These are phyloP conservation scores for Paracoccidioides lutzii DNA, from an alignment of 2,329 filamentous ascomycete genomes.

Conservation along the genomic window DNA sequence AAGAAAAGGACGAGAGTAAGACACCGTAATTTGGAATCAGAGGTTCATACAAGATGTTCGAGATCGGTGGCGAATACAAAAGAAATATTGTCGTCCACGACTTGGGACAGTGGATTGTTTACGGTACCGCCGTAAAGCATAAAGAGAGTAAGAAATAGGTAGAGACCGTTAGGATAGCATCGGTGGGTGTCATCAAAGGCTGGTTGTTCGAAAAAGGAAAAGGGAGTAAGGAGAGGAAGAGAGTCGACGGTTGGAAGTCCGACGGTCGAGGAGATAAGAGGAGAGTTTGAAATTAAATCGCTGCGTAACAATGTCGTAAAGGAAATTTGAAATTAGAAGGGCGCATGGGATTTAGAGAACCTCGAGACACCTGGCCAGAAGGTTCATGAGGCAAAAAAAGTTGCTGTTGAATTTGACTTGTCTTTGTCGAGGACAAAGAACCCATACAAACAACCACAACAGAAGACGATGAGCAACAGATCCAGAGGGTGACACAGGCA, in stretches of 20 bases:
- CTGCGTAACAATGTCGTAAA: slow-evolving; percentile 13
- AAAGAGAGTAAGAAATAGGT: slow-evolving; percentile 5
- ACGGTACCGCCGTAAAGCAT: slow-evolving; percentile 3
- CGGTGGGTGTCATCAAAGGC: slow-evolving; percentile 3
- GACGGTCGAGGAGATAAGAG: slow-evolving; percentile 1
- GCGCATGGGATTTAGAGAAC: not conserved
- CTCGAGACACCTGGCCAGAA: slow-evolving; percentile 6
- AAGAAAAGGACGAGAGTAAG: slow-evolving; percentile 8
- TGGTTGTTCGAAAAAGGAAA: not conserved
- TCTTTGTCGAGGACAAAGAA: too few species aligned
- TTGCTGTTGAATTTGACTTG: not conserved
- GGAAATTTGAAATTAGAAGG: slow-evolving; percentile 1
- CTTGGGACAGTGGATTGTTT: slow-evolving; percentile 14
- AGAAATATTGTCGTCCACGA: slow-evolving; percentile 15
- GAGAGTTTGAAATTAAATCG: slow-evolving; percentile 7
- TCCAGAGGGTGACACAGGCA: slow-evolving; percentile 3
- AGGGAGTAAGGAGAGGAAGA: not conserved
- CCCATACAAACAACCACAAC: not conserved
- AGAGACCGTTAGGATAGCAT: slow-evolving; percentile 15
- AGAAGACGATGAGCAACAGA: slow-evolving; percentile 4
- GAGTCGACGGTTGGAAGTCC: not conserved
- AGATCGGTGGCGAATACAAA: slow-evolving; percentile 8
- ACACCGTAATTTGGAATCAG: slow-evolving; percentile 28
- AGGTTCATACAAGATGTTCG: slow-evolving; percentile 24
- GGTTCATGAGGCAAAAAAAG: not conserved